These are phyloP conservation scores for Dipteronia sinensis DNA, from an alignment of 345 rosid species.

Conservation along the genomic window DNA sequence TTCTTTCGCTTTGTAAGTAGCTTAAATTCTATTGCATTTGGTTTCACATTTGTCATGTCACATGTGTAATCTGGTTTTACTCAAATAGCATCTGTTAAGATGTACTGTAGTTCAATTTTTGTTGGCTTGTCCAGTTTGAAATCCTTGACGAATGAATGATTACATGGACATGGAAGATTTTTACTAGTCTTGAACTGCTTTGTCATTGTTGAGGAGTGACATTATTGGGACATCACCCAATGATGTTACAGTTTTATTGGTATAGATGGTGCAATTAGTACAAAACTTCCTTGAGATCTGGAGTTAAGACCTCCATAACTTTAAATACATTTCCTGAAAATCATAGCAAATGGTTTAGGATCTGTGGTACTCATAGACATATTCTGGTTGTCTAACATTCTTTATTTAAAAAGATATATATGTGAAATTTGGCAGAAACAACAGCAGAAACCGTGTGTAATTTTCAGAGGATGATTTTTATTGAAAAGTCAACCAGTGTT, in stretches of 20 bases:
- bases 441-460: too few species aligned
- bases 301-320: too few species aligned
- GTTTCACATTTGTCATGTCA: background rate
- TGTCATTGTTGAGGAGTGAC: background rate
- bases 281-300: too few species aligned
- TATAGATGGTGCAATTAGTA: too few species aligned
- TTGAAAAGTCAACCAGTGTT: background rate
- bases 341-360: too few species aligned
- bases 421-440: too few species aligned
- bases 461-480: background rate
- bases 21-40: background rate
- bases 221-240: background rate
- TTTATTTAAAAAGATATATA: too few species aligned
- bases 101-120: background rate
- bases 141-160: background rate
- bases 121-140: background rate
- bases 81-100: background rate
- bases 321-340: too few species aligned
- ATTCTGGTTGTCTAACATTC: too few species aligned
- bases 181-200: background rate
- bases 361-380: too few species aligned
- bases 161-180: background rate
- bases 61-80: background rate
- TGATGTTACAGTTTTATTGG: background rate
- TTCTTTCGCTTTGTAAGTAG: constrained; percentile 92